Conservation (phyloP, 2,329 filamentous ascomycete genomes). For the Aotearoamyces nothofagi region DNA sequence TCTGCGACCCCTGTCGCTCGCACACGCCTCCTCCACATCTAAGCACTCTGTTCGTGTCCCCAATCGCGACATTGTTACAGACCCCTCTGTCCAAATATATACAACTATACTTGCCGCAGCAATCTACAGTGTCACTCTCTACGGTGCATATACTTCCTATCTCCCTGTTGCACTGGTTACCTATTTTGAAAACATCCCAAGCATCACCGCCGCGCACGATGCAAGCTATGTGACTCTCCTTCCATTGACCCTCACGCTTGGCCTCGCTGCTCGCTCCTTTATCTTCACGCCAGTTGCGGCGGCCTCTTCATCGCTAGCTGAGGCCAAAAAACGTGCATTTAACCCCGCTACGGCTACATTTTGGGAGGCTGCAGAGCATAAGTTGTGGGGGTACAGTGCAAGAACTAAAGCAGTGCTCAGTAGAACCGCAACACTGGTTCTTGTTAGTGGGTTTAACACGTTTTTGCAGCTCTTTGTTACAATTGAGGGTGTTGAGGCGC, state of each 20-base stretch:
- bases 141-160: conserved; percentile 51
- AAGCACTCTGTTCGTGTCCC: conserved; percentile 26
- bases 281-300: conserved; percentile 58
- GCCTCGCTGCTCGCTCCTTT: conserved; percentile 58
- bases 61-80: conserved; percentile 50
- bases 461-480: conserved; percentile 51
- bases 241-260: conserved; percentile 40
- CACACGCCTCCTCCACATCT: conserved; percentile 39
- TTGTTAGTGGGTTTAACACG: conserved; percentile 41
- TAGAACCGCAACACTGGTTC: conserved; percentile 44
- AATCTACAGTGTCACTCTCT: conserved; percentile 63
- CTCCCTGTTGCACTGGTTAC: conserved; percentile 58
- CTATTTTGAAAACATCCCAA: conserved; percentile 59
- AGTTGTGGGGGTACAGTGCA: conserved; percentile 53
- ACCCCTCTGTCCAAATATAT: conserved; percentile 44
- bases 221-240: conserved; percentile 46
- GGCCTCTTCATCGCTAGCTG: conserved; percentile 27
- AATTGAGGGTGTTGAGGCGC: conserved; percentile 52
- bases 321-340: conserved; percentile 37
- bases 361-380: conserved; percentile 54
- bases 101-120: conserved; percentile 53
- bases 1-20: conserved; percentile 49
- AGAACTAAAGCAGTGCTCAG: conserved; percentile 48
- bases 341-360: conserved; percentile 51
- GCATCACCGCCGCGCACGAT: conserved; percentile 51